Percentiles rank a stretch among this genome's conserved stretches.
These are phyloP conservation scores for Clitoria ternatea DNA, from an alignment of 306 rosid genomes.

Conservation along the genomic window DNA sequence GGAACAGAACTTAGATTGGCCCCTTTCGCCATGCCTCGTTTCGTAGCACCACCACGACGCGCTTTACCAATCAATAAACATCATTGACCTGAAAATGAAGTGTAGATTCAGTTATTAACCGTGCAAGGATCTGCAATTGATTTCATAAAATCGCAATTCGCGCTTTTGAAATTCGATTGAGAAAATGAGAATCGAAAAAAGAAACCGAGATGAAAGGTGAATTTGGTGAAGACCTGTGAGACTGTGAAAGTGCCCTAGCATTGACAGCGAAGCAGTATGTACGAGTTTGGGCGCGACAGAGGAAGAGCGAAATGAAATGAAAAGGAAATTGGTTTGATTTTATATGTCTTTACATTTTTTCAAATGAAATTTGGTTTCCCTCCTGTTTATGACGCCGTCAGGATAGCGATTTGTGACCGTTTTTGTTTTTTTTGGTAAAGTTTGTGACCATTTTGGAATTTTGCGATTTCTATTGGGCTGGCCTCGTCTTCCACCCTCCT, in stretches of 20 bases:
- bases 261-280: background rate
- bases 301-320: background rate
- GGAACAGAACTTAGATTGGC: constrained; percentile 48
- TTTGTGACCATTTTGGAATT: background rate
- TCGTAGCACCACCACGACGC: background rate
- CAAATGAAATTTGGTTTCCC: constrained; percentile 46
- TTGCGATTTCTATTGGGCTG: background rate
- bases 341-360: constrained; percentile 14
- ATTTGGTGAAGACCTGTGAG: background rate
- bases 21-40: constrained; percentile 56
- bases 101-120: background rate
- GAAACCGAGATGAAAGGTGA: background rate
- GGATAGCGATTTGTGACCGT: background rate
- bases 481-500: background rate
- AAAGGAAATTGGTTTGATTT: background rate
- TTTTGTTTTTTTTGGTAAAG: too few relatives aligned
- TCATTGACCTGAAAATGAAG: background rate
- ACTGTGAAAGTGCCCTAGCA: background rate
- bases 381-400: constrained; percentile 41
- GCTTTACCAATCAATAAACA: constrained; percentile 18
- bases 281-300: background rate
- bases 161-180: background rate
- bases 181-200: background rate
- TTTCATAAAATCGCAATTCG: background rate
- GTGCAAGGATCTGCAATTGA: background rate